Evolutionary conservation across 2,329 filamentous ascomycete genomes (phyloP).

Genomic region (Sporothrix variecibatus): DNA sequence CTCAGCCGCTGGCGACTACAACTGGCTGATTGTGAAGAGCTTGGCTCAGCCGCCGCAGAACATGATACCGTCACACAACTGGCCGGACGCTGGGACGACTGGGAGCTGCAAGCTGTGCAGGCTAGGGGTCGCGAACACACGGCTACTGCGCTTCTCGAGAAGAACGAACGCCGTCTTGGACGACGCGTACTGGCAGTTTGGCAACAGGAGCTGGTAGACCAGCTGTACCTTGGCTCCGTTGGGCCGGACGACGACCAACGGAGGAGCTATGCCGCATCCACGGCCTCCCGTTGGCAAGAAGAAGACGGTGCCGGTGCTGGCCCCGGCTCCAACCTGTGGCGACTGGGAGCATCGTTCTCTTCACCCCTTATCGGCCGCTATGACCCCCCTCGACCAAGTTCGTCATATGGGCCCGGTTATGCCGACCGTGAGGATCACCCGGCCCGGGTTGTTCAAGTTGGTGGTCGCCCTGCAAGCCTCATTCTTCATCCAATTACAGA

Average conservation of each 20-base stretch:
- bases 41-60: conserved; percentile 27
- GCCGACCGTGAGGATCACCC: neutral
- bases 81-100: conserved; percentile 29
- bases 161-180: conserved; percentile 30
- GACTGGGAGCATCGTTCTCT: conserved; percentile 1
- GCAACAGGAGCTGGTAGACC: conserved; percentile 27
- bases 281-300: neutral
- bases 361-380: conserved; percentile 20
- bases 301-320: neutral
- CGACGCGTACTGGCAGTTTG: conserved; percentile 30
- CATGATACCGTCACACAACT: conserved; percentile 26
- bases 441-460: neutral
- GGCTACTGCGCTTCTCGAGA: conserved; percentile 30
- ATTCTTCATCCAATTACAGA: conserved; percentile 25
- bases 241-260: conserved; percentile 6
- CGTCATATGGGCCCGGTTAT: neutral
- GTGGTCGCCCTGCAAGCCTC: conserved; percentile 1
- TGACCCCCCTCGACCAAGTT: neutral
- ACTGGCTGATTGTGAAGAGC: conserved; percentile 15
- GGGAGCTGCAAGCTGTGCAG: conserved; percentile 35
- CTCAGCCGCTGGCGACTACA: conserved; percentile 30
- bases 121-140: conserved; percentile 29
- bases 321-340: neutral
- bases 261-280: conserved; percentile 12
- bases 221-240: neutral